Percentiles rank a stretch among this genome's conserved stretches.
Conservation (phyloP, 371 early-diverging fungal species). For the Entomophthora muscae region DNA sequence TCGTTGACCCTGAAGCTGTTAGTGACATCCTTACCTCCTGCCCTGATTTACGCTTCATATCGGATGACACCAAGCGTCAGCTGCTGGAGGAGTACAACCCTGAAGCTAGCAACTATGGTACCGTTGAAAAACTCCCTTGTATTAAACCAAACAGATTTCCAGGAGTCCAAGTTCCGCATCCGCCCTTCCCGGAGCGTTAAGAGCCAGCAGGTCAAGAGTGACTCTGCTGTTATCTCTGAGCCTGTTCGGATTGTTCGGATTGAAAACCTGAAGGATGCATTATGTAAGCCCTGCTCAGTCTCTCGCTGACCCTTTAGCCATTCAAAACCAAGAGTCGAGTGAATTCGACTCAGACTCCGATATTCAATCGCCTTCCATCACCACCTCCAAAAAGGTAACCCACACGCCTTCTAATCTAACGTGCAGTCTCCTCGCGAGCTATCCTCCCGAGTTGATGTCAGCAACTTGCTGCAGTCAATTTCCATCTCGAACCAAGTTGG, state of each 20-base stretch:
- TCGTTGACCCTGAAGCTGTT: slow-evolving; percentile 5
- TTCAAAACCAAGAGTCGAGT: neutral
- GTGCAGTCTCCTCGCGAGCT: slow-evolving; percentile 7
- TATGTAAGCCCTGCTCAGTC: neutral
- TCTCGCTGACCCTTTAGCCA: neutral
- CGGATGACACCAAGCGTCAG: slow-evolving; percentile 7
- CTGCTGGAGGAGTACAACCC: slow-evolving; percentile 7
- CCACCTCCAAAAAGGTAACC: slow-evolving; percentile 8
- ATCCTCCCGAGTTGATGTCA: slow-evolving; percentile 6
- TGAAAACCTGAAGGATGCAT: slow-evolving; percentile 8
- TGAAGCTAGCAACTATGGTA: slow-evolving; percentile 3
- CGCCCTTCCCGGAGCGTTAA: slow-evolving; percentile 3
- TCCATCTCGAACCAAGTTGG: neutral
- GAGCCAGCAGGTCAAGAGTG: neutral
- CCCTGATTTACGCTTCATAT: neutral
- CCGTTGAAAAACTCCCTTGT: neutral
- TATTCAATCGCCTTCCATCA: slow-evolving; percentile 1
- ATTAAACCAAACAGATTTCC: neutral
- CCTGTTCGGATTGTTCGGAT: slow-evolving; percentile 2
- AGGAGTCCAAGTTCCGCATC: slow-evolving; percentile 5
- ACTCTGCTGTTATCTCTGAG: neutral
- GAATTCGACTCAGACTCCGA: slow-evolving; percentile 9
- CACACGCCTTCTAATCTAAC: neutral
- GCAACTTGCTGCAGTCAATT: slow-evolving; percentile 1
- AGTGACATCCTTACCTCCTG: neutral